Evolutionary conservation across 2,329 filamentous ascomycete species (phyloP).

Genomic region (Mycogone perniciosa): DNA sequence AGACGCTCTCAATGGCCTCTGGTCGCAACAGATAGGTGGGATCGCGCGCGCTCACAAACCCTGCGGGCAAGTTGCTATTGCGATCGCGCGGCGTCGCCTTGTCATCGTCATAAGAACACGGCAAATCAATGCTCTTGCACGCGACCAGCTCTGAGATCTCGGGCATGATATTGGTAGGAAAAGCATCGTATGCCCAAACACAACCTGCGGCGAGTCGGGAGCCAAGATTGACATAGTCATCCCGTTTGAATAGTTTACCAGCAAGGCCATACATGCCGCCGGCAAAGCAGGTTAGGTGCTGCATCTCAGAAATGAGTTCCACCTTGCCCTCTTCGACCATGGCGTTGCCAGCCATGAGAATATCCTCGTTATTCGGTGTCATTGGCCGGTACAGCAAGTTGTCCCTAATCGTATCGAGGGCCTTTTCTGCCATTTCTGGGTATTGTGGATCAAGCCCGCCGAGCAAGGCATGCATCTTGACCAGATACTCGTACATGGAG

Average conservation of each 20-base stretch:
- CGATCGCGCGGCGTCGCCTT: constrained; percentile 14
- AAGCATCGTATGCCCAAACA: constrained; percentile 47
- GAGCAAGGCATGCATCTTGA: constrained; percentile 55
- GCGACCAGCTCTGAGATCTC: constrained; percentile 38
- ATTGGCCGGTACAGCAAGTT: constrained; percentile 64
- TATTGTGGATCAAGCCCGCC: constrained; percentile 60
- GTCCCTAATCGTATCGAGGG: constrained; percentile 55
- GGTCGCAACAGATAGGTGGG: constrained; percentile 39
- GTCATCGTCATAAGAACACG: constrained; percentile 29
- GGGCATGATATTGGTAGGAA: constrained; percentile 48
- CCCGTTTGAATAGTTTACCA: constrained; percentile 50
- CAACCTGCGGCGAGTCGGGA: constrained; percentile 46
- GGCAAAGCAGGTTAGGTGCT: constrained; percentile 64
- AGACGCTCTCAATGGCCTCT: constrained; percentile 48
- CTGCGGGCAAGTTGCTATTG: constrained; percentile 34
- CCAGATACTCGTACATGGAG: constrained; percentile 53
- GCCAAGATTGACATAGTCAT: constrained; percentile 42
- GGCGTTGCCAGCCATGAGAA: constrained; percentile 50
- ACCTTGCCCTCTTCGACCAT: constrained; percentile 22
- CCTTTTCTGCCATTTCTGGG: constrained; percentile 55
- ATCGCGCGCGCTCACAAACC: constrained; percentile 50
- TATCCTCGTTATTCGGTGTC: constrained; percentile 50
- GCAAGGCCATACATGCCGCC: constrained; percentile 66
- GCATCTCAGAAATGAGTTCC: constrained; percentile 30
- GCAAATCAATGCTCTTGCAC: constrained; percentile 28